phyloP scores from a whole-genome alignment of 805 yeast genomes.

The Barnettozyma pratensis region DNA sequence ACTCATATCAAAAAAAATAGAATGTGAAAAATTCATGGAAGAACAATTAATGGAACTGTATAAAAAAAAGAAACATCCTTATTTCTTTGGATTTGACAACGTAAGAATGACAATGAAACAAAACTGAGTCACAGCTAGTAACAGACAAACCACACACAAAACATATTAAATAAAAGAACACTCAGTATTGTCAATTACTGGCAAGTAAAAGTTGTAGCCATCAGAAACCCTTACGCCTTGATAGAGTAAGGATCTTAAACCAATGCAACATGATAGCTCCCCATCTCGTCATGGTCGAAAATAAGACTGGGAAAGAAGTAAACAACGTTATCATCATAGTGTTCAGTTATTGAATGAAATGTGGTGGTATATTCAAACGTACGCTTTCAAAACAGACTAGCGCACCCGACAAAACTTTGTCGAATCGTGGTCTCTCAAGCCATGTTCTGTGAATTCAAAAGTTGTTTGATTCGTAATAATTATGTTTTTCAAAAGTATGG shows the following conservation, averaged over 20 bases:
- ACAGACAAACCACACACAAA: neutral
- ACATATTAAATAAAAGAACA: slow-evolving; percentile 8
- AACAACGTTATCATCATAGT: slow-evolving; percentile 45
- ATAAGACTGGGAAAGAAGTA: slow-evolving; percentile 88
- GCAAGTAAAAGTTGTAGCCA: slow-evolving; percentile 66
- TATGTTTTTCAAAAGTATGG: neutral
- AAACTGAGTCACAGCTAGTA: neutral
- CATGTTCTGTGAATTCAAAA: too few species aligned
- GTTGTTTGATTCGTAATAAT: too few species aligned
- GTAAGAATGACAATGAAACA: slow-evolving; percentile 1
- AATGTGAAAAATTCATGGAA: slow-evolving; percentile 7
- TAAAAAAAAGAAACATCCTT: slow-evolving; percentile 8
- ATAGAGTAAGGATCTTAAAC: slow-evolving; percentile 24
- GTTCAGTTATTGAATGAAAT: neutral
- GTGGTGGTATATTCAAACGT: neutral
- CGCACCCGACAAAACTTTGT: too few species aligned
- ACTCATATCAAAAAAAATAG: slow-evolving; percentile 6
- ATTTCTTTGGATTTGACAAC: neutral
- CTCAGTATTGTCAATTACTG: slow-evolving; percentile 72
- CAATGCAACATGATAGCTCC: slow-evolving; percentile 29
- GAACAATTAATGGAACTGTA: neutral
- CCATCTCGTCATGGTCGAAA: slow-evolving; percentile 91
- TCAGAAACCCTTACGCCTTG: slow-evolving; percentile 15
- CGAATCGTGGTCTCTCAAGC: too few species aligned
- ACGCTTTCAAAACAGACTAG: too few species aligned